These are phyloP conservation scores for Isoetes taiwanensis DNA, from an alignment of 75 land plant genomes.

Conservation along the genomic window DNA sequence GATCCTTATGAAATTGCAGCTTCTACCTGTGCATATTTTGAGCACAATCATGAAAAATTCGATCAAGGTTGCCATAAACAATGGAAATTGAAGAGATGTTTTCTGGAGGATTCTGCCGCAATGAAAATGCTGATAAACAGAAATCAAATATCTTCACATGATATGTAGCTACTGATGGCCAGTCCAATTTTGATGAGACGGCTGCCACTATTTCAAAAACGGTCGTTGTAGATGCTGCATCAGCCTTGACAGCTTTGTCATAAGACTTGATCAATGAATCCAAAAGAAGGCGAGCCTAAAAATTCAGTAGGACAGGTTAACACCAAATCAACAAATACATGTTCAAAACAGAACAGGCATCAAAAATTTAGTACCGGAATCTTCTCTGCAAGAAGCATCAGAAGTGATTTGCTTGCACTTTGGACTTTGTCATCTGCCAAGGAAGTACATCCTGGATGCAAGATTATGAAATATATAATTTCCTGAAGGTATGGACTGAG, in stretches of 20 bases:
- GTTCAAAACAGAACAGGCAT: too few species aligned
- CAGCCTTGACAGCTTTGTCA: constrained; percentile 32
- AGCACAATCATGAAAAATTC: too few species aligned
- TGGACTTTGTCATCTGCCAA: constrained; percentile 24
- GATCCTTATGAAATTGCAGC: too few species aligned
- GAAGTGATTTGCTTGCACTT: constrained; percentile 33
- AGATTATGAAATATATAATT: constrained; percentile 38
- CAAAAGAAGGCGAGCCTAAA: constrained; percentile 68
- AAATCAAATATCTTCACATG: constrained; percentile 46
- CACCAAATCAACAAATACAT: too few species aligned
- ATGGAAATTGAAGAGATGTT: constrained; percentile 27
- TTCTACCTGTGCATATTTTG: too few species aligned
- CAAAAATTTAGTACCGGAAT: constrained; percentile 46
- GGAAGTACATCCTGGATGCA: constrained; percentile 28
- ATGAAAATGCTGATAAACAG: constrained; percentile 60
- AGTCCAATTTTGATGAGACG: constrained; percentile 44
- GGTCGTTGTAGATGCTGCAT: constrained; percentile 37
- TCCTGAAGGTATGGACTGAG: constrained; percentile 71
- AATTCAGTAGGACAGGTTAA: too few species aligned
- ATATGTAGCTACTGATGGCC: constrained; percentile 43
- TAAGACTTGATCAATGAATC: constrained; percentile 50
- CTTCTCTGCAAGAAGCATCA: constrained; percentile 39
- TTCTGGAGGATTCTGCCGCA: constrained; percentile 45
- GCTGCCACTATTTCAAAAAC: constrained; percentile 47
- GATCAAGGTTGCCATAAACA: too few species aligned